Percentiles rank a stretch among this genome's conserved stretches.
Evolutionary conservation across 768 basidiomycete species (phyloP).

Genomic region (Scleroderma bovista): DNA sequence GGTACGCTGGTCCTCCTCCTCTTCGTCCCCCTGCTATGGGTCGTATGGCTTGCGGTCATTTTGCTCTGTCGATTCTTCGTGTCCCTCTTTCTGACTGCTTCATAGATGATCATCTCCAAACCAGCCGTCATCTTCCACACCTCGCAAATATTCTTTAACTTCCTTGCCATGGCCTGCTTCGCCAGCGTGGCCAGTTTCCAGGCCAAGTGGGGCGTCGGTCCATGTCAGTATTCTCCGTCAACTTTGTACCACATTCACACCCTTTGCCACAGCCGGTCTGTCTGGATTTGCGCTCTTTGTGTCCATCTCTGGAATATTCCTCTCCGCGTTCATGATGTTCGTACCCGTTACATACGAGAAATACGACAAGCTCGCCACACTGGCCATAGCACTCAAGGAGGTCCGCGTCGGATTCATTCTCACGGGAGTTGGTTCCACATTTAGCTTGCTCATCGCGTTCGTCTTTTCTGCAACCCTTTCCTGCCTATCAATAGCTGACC

Average conservation of each 20-base stretch:
- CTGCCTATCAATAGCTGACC: conserved; percentile 11
- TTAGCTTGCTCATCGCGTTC: conserved; percentile 73
- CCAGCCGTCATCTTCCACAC: conserved; percentile 71
- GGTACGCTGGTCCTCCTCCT: conserved; percentile 56
- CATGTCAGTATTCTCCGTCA: conserved; percentile 54
- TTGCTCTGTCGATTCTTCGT: conserved; percentile 7
- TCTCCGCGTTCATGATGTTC: conserved; percentile 67
- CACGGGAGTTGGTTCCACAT: conserved; percentile 58
- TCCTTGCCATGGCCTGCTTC: conserved; percentile 87
- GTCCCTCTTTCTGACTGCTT: conserved; percentile 3
- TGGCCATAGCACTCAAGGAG: conserved; percentile 79
- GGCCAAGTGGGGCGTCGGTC: conserved; percentile 75
- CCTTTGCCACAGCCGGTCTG: conserved; percentile 61
- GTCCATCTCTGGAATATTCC: conserved; percentile 63
- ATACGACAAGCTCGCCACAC: conserved; percentile 71
- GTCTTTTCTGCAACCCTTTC: conserved; percentile 27
- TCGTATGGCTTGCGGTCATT: conserved; percentile 66
- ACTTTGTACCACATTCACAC: conserved; percentile 1
- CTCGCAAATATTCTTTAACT: conserved; percentile 87
- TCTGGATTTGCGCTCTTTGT: conserved; percentile 83
- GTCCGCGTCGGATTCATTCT: conserved; percentile 82
- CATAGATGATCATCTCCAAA: conserved; percentile 84
- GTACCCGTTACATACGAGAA: conserved; percentile 82
- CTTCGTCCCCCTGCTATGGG: conserved; percentile 58
- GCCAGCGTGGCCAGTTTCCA: conserved; percentile 88